phyloP scores from a whole-genome alignment of 2,329 filamentous ascomycete genomes.

The Anthostomella pinea region DNA sequence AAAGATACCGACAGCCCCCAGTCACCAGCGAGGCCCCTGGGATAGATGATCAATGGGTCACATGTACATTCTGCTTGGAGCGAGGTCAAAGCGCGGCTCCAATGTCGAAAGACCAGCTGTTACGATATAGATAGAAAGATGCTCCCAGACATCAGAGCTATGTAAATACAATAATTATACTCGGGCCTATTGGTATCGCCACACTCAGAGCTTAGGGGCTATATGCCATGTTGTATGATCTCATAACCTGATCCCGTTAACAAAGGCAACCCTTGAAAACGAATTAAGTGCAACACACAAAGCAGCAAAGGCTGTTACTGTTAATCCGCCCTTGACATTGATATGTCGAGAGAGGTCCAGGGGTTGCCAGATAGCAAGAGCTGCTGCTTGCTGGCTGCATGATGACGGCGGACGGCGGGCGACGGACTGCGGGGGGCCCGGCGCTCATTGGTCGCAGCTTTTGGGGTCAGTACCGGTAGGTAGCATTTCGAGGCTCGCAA shows the following conservation, averaged over 20 bases:
- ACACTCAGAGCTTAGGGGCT: constrained; percentile 3
- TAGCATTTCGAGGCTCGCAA: constrained; percentile 26
- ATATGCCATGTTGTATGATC: too few relatives aligned
- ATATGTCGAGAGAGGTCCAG: too few relatives aligned
- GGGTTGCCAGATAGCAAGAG: too few relatives aligned
- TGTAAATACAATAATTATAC: constrained; percentile 3
- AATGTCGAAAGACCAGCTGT: constrained; percentile 1
- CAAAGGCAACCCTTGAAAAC: too few relatives aligned
- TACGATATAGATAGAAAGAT: constrained; percentile 3
- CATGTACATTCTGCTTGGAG: neutral
- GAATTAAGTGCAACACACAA: neutral
- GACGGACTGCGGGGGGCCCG: constrained; percentile 1
- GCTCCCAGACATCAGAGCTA: constrained; percentile 5
- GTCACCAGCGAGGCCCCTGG: constrained; percentile 18
- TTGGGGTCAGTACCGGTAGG: constrained; percentile 17
- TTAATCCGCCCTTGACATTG: too few relatives aligned
- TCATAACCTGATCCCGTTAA: too few relatives aligned
- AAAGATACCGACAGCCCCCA: constrained; percentile 16
- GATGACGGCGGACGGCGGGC: constrained; percentile 3
- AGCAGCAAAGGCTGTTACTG: neutral
- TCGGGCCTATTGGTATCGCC: neutral
- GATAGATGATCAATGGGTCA: too few relatives aligned
- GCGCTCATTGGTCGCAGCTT: constrained; percentile 22
- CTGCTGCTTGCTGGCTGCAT: constrained; percentile 1
- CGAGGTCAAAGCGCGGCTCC: neutral